Conservation (phyloP, 495 filamentous ascomycete genomes). For the Cladorrhinum samala region DNA sequence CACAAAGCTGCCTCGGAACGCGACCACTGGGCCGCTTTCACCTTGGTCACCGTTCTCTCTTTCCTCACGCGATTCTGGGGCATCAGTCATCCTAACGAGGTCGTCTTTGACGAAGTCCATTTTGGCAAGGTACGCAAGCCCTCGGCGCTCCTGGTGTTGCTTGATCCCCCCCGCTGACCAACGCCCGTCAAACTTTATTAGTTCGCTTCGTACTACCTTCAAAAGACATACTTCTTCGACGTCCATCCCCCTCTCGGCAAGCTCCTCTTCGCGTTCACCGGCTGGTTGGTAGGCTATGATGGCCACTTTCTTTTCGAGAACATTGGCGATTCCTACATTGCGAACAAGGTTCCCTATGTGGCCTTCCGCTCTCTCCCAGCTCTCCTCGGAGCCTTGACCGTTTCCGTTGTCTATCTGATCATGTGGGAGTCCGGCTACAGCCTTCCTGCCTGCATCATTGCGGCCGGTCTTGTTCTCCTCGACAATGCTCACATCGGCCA, state of each 20-base stretch:
- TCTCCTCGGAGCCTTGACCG: constrained; percentile 81
- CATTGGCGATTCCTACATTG: constrained; percentile 97
- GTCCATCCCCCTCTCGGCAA: constrained; percentile 96
- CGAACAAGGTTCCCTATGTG: constrained; percentile 94
- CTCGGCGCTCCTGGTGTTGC: background rate
- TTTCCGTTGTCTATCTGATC: constrained; percentile 89
- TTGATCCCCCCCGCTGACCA: background rate
- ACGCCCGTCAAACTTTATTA: constrained; percentile 28
- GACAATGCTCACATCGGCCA: constrained; percentile 99
- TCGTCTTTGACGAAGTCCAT: constrained; percentile 99
- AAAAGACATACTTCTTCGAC: constrained; percentile 99
- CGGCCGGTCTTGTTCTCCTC: constrained; percentile 81
- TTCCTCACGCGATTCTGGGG: constrained; percentile 93
- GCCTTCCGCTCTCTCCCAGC: constrained; percentile 93
- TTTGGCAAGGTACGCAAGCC: constrained; percentile 82
- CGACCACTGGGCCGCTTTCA: constrained; percentile 79
- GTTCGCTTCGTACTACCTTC: constrained; percentile 96
- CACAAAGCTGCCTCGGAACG: constrained; percentile 47
- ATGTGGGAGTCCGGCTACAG: constrained; percentile 99
- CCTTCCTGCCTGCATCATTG: constrained; percentile 81
- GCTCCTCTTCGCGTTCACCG: constrained; percentile 85
- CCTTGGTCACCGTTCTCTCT: constrained; percentile 71
- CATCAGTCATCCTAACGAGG: constrained; percentile 88
- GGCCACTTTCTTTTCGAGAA: constrained; percentile 98
- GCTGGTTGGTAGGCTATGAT: constrained; percentile 93